Base-by-base conservation (phyloP, 768 basidiomycete genomes). In the Serendipita indica region DNA sequence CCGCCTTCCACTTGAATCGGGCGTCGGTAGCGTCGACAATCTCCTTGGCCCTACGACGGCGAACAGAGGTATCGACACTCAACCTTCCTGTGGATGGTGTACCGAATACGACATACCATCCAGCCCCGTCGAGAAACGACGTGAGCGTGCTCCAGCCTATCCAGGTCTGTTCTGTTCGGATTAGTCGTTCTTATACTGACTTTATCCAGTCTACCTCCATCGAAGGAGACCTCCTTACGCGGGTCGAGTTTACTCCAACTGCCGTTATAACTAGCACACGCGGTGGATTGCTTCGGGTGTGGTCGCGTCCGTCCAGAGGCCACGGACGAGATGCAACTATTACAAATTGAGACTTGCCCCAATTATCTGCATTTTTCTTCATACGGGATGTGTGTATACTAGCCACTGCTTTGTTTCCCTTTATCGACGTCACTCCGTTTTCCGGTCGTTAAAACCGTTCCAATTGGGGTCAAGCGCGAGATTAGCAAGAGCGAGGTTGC, bases 101-200 rank as follows among this genome's bases (percentile, higher is more conserved):
- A 18, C 70, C 73, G 61, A 6, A 64, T 62, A 69, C 75, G 28
- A 75, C 81, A 12, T 93, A 83, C 64, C 94, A 97, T 64, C 81
- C 88, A 25, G 88, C 94, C 2, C 93, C 92, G 2, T 87, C 89
- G 1, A 76, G 91, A 22, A 91, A 86, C 62, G 93, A 96, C 63
- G 83, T 94, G 7, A 84, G 91, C 3, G 79, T 87, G 27, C 81
- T 96, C 2, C 92, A 94, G 65, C 91, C 93, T 22, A 89, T 94
- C 35, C 70, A 94, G 62, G 89, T 91, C 65, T 64, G 79, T 74
- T 33, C 12, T 25, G 39, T 22, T 39, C 22, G 39, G 16, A 32
- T n/a, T 27, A 39, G 20, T 3, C 39, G 16, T 57, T 30, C 25
- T 18, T 22, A 32, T 37, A 18, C 28, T 58, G 30, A 14, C 35